These are phyloP conservation scores for Isabelozyma heimii DNA, from an alignment of 805 yeast species.

Conservation along the genomic window DNA sequence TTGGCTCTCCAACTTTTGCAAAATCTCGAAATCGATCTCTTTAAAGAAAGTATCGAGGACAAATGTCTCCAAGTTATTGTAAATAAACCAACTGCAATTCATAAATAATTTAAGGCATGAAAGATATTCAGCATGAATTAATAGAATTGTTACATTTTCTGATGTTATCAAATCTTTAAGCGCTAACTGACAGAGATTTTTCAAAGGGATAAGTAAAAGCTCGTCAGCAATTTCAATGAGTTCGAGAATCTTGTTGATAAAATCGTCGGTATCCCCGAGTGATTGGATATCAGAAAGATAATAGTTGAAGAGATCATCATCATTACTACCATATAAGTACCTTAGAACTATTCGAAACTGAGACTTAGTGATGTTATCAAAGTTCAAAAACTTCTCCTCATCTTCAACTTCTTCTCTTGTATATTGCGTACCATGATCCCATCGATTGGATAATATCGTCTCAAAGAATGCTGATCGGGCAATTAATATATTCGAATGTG, in stretches of 20 bases:
- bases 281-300: constrained; percentile 13
- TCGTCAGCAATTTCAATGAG: constrained; percentile 63
- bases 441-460: constrained; percentile 50
- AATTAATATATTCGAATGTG: constrained; percentile 53
- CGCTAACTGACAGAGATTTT: constrained; percentile 58
- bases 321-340: constrained; percentile 57
- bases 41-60: constrained; percentile 44
- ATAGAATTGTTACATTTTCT: constrained; percentile 58
- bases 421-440: constrained; percentile 32
- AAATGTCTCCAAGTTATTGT: constrained; percentile 60
- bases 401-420: constrained; percentile 1
- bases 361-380: constrained; percentile 38
- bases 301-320: constrained; percentile 36
- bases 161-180: constrained; percentile 53
- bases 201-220: constrained; percentile 56
- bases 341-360: constrained; percentile 51
- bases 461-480: constrained; percentile 64
- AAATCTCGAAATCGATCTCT: constrained; percentile 24
- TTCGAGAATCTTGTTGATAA: constrained; percentile 54
- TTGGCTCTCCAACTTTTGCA: constrained; percentile 25
- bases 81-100: constrained; percentile 66
- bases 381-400: constrained; percentile 28
- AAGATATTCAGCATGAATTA: constrained; percentile 51
- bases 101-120: constrained; percentile 54
- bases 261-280: constrained; percentile 29